Evolutionary conservation across 208 protist genomes (phyloP).

Genomic region (Trypanosoma cruzi): DNA sequence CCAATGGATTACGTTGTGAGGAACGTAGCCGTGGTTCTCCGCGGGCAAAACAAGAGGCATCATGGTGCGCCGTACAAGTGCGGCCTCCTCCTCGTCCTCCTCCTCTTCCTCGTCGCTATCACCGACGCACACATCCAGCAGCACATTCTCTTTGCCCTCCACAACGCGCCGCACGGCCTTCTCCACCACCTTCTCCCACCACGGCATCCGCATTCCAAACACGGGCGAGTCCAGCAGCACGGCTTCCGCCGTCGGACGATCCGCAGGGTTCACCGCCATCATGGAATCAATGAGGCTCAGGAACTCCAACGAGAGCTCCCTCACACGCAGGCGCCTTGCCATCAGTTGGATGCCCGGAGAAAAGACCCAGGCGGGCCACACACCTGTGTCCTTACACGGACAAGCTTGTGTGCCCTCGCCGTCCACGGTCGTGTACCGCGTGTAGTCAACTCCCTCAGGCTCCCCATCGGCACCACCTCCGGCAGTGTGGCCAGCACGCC

Average conservation of each 20-base stretch:
- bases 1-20: constrained; percentile 24
- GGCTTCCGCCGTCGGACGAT: constrained; percentile 54
- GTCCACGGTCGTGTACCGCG: constrained; percentile 12
- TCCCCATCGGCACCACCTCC: neutral
- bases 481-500: neutral
- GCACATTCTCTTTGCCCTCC: constrained; percentile 18
- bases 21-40: constrained; percentile 23
- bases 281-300: constrained; percentile 55
- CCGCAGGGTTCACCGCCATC: constrained; percentile 44
- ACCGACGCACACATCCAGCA: constrained; percentile 30
- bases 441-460: constrained; percentile 1
- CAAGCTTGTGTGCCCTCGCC: no score
- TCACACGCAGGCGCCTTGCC: constrained; percentile 10
- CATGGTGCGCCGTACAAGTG: constrained; percentile 20
- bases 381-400: neutral
- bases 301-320: constrained; percentile 11
- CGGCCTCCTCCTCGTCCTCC: constrained; percentile 24
- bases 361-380: constrained; percentile 13
- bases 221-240: constrained; percentile 41
- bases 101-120: constrained; percentile 33
- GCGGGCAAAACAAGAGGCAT: constrained; percentile 18
- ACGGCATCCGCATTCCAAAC: constrained; percentile 44
- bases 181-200: constrained; percentile 26
- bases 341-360: constrained; percentile 15
- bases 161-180: constrained; percentile 2